Evolutionary conservation across 495 filamentous ascomycete genomes (phyloP).

Genomic region (Daldinia loculata): DNA sequence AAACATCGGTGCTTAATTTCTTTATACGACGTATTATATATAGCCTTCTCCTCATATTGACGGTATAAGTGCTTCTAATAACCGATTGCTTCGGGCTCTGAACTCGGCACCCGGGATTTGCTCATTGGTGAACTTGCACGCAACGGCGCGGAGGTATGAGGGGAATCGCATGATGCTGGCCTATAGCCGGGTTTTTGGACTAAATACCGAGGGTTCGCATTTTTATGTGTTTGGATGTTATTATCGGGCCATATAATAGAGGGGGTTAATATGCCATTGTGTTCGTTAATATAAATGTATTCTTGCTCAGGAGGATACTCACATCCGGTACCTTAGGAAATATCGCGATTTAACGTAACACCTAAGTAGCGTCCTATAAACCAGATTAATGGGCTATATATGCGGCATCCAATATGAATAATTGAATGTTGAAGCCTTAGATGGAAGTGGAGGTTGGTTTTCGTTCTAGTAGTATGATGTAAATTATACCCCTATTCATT

Average conservation of each 20-base stretch:
- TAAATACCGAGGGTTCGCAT: background rate
- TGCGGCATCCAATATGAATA: background rate
- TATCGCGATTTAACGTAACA: background rate
- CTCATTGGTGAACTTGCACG: background rate
- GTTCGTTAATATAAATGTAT: background rate
- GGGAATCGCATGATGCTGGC: slow-evolving; percentile 33
- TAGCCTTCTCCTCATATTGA: background rate
- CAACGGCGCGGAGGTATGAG: slow-evolving; percentile 16
- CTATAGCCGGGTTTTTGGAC: slow-evolving; percentile 1
- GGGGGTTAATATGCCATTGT: background rate
- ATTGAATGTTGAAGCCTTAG: background rate
- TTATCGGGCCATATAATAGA: background rate
- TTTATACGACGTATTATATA: background rate
- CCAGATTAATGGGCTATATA: background rate
- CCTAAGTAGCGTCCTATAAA: background rate
- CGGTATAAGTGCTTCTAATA: slow-evolving; percentile 3
- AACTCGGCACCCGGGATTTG: slow-evolving; percentile 39
- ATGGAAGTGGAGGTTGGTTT: background rate
- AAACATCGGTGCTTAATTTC: background rate
- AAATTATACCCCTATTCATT: background rate
- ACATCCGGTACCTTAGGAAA: background rate
- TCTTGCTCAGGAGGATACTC: background rate
- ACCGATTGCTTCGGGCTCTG: slow-evolving; percentile 23
- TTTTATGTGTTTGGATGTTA: background rate
- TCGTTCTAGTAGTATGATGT: background rate